These are phyloP conservation scores for Myrica gale DNA, from an alignment of 306 rosid genomes.

Conservation along the genomic window DNA sequence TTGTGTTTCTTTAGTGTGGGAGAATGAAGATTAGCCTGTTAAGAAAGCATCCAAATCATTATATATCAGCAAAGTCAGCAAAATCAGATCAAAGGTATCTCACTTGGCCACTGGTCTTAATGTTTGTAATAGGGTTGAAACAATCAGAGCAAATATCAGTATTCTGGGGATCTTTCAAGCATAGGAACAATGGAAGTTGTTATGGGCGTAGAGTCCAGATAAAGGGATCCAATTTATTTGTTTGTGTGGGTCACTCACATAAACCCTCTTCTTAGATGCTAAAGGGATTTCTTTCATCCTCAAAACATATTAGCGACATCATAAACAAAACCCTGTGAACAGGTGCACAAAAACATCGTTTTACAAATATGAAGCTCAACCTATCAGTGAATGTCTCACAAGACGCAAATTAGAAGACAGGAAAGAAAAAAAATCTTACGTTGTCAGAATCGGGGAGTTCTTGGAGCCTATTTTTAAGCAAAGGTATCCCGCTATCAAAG, in stretches of 20 bases:
- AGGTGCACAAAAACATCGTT: background rate
- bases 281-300: background rate
- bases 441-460: conserved; percentile 92
- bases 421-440: conserved; percentile 40
- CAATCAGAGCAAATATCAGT: conserved; percentile 1
- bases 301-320: background rate
- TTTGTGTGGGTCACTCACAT: background rate
- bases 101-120: background rate
- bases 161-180: background rate
- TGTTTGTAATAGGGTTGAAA: background rate
- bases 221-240: background rate
- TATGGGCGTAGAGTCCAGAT: background rate
- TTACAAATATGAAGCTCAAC: background rate
- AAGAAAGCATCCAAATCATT: conserved; percentile 5
- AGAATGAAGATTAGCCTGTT: conserved; percentile 4
- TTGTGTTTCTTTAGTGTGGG: background rate
- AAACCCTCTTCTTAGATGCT: too few relatives aligned
- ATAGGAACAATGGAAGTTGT: background rate
- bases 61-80: conserved; percentile 7
- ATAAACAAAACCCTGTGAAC: background rate
- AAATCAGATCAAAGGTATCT: background rate
- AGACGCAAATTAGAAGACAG: background rate
- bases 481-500: conserved; percentile 95
- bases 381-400: background rate
- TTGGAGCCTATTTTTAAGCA: conserved; percentile 83